Evolutionary conservation across 805 yeast species (phyloP), one percentile per base, ranked within the genome.

Genomic region (Cephaloascus fragrans): DNA sequence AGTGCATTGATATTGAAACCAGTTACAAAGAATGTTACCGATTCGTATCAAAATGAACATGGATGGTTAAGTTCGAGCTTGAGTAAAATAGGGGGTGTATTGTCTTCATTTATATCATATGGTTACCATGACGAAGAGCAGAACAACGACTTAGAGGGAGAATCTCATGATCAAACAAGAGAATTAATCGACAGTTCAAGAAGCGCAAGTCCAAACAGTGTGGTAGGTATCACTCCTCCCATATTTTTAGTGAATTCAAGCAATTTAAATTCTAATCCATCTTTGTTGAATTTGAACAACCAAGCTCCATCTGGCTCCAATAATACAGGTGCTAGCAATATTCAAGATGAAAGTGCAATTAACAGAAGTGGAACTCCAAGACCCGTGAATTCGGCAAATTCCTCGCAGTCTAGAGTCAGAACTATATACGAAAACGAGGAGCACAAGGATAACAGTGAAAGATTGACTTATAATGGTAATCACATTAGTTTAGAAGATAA

Each of bases 1-100:
- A 80, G 94, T 9, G 85, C 83, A 0, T 56, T 88, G 36, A 78
- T 85, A 18, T 61, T 88, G 45, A 83, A 83, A 51, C 89, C 93
- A 0, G 62, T 68, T 23, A 31, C 15, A 31, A 31, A 16, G n/a
- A 31, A 31, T 16, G 33, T 31, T 8, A 16, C 18, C 8, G n/a
- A 14, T 8, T 31, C 33, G n/a, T 31, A 31, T 16, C 33, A 31
- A 31, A 14, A 6, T 16, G 16, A 31, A 16, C 6, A 16, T n/a
- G n/a, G 33, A 9, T 31, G 33, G 33, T n/a, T 31, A 6, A 16
- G 33, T 14, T 6, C 33, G 8, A 16, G 33, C n/a, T 32, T 64
- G 8, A 55, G 58, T 3, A 55, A 55, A 41, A 43, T 64, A 3
- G 53, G 55, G 34, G 53, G 49, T 20, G 61, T 62, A 1, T 33